Base-by-base conservation (phyloP, 2,329 filamentous ascomycete species). In the Alternaria consortialis region DNA sequence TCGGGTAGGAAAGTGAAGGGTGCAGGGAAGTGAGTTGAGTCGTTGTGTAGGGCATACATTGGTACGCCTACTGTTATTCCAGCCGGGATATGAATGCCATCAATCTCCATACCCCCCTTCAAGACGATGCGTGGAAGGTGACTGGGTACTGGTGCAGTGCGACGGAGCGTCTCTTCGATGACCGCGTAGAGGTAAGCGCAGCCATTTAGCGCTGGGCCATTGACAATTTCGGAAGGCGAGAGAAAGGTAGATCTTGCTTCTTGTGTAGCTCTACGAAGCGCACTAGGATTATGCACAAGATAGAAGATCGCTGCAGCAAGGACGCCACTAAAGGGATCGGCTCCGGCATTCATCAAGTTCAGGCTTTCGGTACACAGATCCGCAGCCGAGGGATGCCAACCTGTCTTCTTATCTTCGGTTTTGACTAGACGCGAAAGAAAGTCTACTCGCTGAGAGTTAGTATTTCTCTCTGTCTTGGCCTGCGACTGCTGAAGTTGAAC, bases 321-420 rank as follows among this genome's bases (percentile, higher is more conserved):
- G 15, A 74, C 69, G 25, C 74, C 74, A 7, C 74, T 74, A 8
- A 73, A 77, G 2, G 79, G 80, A 55, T 81, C 80, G n/a, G 71
- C 72, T 12, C 76, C 82, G 1, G 82, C 82, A 27, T 80, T 78
- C 44, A 84, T 83, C 44, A 84, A 65, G 5, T 80, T 78, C 44
- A 81, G 76, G 36, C 75, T 77, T 62, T 84, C 82, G 39, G 75
- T 77, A 66, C 78, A 78, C 9, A 84, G 65, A 55, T 84, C 82
- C 37, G 72, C 71, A 53, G 68, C 56, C 43, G 75, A 68, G 64
- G 79, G 74, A 20, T 74, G 67, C 58, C 76, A 65, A 60, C 77
- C 73, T 5, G 79, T 79, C 60, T 81, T 72, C 15, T 78, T 77
- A 68, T 84, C 77, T 64, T 77, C 72, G 50, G 79, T 74, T 48